A percentile compares a stretch with the other conserved stretches of the same genome.
Conservation (phyloP, 2,329 filamentous ascomycete species). For the Apiospora rasikravindrae region DNA sequence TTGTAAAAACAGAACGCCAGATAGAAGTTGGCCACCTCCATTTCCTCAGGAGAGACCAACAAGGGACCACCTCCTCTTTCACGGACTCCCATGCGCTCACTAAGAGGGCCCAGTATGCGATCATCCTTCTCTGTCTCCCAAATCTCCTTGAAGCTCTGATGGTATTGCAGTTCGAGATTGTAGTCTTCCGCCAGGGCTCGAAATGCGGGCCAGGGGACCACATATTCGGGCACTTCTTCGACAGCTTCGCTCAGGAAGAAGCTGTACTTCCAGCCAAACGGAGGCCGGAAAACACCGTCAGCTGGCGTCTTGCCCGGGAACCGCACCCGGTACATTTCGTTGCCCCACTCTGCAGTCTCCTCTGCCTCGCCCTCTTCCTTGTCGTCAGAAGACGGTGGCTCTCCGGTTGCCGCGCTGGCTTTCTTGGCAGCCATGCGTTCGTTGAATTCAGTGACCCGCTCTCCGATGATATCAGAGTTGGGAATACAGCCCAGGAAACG, state of each 20-base stretch:
- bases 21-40: conserved; percentile 92
- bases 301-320: conserved; percentile 83
- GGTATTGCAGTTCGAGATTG: conserved; percentile 93
- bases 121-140: conserved; percentile 94
- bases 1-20: conserved; percentile 98
- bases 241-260: conserved; percentile 97
- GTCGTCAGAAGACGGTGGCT: conserved; percentile 37
- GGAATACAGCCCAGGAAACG: conserved; percentile 94
- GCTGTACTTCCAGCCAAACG: conserved; percentile 97
- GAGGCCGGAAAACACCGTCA: conserved; percentile 90
- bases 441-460: conserved; percentile 79
- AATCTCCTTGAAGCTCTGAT: conserved; percentile 87
- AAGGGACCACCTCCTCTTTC: conserved; percentile 70
- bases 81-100: conserved; percentile 94
- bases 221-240: conserved; percentile 94
- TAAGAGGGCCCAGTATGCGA: conserved; percentile 77
- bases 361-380: conserved; percentile 66
- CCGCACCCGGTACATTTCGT: conserved; percentile 87
- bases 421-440: conserved; percentile 54
- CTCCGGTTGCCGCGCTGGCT: conserved; percentile 28
- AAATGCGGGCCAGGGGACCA: conserved; percentile 98
- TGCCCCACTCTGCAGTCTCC: conserved; percentile 83
- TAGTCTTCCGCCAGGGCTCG: conserved; percentile 94
- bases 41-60: conserved; percentile 81
- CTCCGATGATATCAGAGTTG: conserved; percentile 90